These are phyloP conservation scores for Afroboletus lepidellus DNA, from an alignment of 1,284 basidiomycete genomes.

Conservation along the genomic window DNA sequence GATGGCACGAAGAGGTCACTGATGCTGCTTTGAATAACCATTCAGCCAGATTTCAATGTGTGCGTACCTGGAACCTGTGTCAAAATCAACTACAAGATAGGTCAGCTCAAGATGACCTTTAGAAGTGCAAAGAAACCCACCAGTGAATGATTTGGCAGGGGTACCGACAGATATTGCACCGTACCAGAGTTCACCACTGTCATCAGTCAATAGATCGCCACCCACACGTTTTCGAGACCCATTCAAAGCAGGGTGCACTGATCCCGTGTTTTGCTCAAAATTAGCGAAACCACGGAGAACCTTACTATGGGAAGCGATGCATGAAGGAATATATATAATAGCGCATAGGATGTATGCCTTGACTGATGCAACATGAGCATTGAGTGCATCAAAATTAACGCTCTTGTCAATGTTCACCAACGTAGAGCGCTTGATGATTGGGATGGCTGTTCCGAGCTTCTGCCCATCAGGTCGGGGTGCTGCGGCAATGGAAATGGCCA, in stretches of 20 bases:
- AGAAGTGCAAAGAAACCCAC: slow-evolving; percentile 14
- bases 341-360: slow-evolving; percentile 11
- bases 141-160: slow-evolving; percentile 36
- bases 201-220: slow-evolving; percentile 19
- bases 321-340: neutral
- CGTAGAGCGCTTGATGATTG: slow-evolving; percentile 15
- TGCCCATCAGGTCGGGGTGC: slow-evolving; percentile 3
- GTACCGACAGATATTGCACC: slow-evolving; percentile 44
- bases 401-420: slow-evolving; percentile 9
- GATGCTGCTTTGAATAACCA: no score
- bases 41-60: no score
- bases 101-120: neutral
- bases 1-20: slow-evolving; percentile 40
- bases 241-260: slow-evolving; percentile 4
- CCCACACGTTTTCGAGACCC: neutral
- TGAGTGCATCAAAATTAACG: slow-evolving; percentile 13
- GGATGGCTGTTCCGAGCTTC: slow-evolving; percentile 3
- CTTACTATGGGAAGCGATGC: slow-evolving; percentile 10
- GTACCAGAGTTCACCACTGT: slow-evolving; percentile 28
- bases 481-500: slow-evolving; percentile 15
- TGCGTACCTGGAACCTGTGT: slow-evolving; percentile 45
- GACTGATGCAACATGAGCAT: slow-evolving; percentile 6
- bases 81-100: slow-evolving; percentile 40
- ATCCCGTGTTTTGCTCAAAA: slow-evolving; percentile 17
- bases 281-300: slow-evolving; percentile 5